phyloP scores from a whole-genome alignment of 2,329 filamentous ascomycete genomes.

The Aspergillus japonicus region DNA sequence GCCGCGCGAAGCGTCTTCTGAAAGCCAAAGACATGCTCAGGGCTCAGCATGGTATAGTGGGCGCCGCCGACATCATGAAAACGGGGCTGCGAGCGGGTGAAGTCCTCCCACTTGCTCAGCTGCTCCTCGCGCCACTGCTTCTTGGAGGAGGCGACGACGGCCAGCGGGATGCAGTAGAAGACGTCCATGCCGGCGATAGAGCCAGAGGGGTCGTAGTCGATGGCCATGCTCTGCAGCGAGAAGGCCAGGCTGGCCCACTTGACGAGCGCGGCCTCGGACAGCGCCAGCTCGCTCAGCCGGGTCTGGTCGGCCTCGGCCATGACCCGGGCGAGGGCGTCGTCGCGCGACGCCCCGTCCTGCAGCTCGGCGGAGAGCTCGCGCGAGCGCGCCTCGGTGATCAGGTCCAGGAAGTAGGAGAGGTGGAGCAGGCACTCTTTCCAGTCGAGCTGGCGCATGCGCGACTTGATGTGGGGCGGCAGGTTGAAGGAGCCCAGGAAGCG shows the following conservation, averaged over 20 bases:
- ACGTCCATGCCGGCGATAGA: not conserved
- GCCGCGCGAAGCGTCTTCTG: not conserved
- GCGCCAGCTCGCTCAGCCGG: not conserved
- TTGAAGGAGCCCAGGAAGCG: slow-evolving; percentile 3
- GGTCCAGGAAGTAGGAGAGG: slow-evolving; percentile 2
- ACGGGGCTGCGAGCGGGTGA: not conserved
- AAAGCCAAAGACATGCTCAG: slow-evolving; percentile 3
- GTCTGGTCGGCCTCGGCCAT: slow-evolving; percentile 1
- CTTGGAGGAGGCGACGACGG: not conserved
- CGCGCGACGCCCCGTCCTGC: not conserved
- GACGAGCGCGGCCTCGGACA: not conserved
- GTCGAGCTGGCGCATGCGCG: slow-evolving; percentile 3
- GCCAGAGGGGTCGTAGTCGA: slow-evolving; percentile 1
- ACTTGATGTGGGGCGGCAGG: slow-evolving; percentile 4
- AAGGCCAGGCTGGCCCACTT: slow-evolving; percentile 2
- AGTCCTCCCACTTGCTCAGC: slow-evolving; percentile 2
- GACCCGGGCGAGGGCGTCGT: slow-evolving; percentile 1
- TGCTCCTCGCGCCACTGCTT: slow-evolving; percentile 3
- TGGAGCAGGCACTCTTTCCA: slow-evolving; percentile 2
- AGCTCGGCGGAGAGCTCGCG: not conserved
- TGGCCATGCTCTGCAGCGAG: slow-evolving; percentile 3
- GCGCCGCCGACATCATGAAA: slow-evolving; percentile 2
- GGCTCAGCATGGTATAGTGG: slow-evolving; percentile 2
- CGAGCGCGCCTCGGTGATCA: slow-evolving; percentile 5
- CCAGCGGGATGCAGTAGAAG: slow-evolving; percentile 4